Evolutionary conservation across 148 eudicot species (phyloP).

Genomic region (Vaccinium myrtillus): DNA sequence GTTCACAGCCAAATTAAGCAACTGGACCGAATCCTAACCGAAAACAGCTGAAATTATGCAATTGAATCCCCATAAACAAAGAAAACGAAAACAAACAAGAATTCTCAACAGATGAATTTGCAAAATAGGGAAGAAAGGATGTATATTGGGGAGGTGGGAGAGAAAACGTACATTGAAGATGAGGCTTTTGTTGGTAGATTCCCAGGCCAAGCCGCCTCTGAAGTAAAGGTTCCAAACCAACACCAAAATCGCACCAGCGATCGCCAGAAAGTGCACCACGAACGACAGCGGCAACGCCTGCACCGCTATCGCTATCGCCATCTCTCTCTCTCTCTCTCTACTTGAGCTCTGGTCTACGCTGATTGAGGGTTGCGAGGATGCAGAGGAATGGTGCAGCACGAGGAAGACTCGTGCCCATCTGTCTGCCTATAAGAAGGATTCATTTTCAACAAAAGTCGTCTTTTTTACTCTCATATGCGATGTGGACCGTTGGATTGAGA

Average conservation of each 20-base stretch:
- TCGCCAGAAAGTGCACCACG: conserved; percentile 56
- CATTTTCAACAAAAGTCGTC: too few relatives aligned
- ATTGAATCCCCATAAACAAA: neutral
- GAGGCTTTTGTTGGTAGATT: conserved; percentile 61
- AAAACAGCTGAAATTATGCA: neutral
- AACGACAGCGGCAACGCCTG: conserved; percentile 49
- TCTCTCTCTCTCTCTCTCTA: neutral
- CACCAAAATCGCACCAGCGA: conserved; percentile 67
- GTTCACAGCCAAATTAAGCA: neutral
- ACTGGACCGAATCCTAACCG: neutral
- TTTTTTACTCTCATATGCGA: neutral
- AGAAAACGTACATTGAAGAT: conserved; percentile 61
- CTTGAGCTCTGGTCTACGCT: neutral
- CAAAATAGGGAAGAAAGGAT: neutral
- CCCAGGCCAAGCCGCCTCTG: conserved; percentile 90
- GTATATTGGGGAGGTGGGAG: neutral
- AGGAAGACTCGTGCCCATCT: neutral
- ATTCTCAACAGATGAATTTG: neutral
- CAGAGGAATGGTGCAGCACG: neutral
- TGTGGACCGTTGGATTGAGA: conserved; percentile 1
- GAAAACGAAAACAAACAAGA: neutral
- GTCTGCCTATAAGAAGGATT: too few relatives aligned
- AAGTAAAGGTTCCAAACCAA: conserved; percentile 63
- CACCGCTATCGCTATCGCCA: conserved; percentile 37
- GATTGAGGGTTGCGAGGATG: too few relatives aligned